Conservation (phyloP, 768 basidiomycete species). For the Clathrus columnatus region DNA sequence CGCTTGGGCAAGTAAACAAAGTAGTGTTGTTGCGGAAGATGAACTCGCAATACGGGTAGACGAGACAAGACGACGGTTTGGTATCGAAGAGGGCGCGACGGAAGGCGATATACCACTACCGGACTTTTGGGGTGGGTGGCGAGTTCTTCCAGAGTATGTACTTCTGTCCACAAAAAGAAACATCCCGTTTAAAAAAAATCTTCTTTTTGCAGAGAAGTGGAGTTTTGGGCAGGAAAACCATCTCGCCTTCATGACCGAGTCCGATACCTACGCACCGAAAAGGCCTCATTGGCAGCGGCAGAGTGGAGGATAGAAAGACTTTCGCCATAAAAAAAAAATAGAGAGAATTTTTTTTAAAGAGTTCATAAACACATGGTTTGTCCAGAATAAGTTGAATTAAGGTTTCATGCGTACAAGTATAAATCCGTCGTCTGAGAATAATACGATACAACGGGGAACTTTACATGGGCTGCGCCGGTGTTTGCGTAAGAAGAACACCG, state of each 20-base stretch:
- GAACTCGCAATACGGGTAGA: slow-evolving; percentile 56
- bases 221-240: slow-evolving; percentile 97
- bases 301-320: slow-evolving; percentile 76
- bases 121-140: slow-evolving; percentile 95
- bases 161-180: neutral
- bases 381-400: neutral
- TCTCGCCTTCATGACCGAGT: slow-evolving; percentile 89
- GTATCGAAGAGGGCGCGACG: slow-evolving; percentile 29
- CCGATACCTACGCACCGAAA: slow-evolving; percentile 53
- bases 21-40: slow-evolving; percentile 63
- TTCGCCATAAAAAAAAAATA: slow-evolving; percentile 43
- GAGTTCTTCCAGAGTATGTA: slow-evolving; percentile 80
- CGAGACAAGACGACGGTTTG: slow-evolving; percentile 50
- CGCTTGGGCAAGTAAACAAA: slow-evolving; percentile 92
- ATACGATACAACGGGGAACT: neutral
- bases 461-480: slow-evolving; percentile 83
- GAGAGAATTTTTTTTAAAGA: neutral
- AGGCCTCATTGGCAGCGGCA: slow-evolving; percentile 38
- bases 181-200: slow-evolving; percentile 1
- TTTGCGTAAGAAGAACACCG: slow-evolving; percentile 80
- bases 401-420: neutral
- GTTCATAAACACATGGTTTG: neutral
- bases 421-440: too few relatives aligned
- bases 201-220: slow-evolving; percentile 63
- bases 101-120: slow-evolving; percentile 62